Conservation (phyloP, 345 rosid species). For the Eucalyptus brandiana region DNA sequence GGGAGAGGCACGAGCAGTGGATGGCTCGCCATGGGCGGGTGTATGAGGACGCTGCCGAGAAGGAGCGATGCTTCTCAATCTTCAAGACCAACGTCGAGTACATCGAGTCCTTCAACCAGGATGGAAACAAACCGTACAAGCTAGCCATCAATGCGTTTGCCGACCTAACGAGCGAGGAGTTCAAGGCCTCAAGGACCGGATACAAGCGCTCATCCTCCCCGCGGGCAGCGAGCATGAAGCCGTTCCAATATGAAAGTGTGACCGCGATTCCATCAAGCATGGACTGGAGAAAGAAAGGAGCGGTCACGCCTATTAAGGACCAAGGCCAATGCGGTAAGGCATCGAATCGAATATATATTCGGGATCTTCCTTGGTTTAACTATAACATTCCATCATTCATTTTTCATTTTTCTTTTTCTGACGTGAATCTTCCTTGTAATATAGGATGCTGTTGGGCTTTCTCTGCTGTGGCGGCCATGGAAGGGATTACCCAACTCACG, state of each 20-base stretch:
- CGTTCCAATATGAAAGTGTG: not conserved
- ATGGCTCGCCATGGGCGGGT: not conserved
- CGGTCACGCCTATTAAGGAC: not conserved
- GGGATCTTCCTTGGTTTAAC: not conserved
- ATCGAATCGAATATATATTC: not conserved
- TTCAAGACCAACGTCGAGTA: slow-evolving; percentile 16
- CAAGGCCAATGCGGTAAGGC: not conserved
- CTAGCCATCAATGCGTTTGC: slow-evolving; percentile 20
- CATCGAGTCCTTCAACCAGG: slow-evolving; percentile 12
- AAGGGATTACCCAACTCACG: not conserved
- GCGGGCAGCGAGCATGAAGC: not conserved
- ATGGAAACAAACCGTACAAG: slow-evolving; percentile 3
- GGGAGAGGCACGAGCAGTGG: not conserved
- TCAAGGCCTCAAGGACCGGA: not conserved
- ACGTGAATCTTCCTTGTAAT: not conserved
- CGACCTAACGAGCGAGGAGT: slow-evolving; percentile 19
- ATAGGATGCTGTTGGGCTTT: slow-evolving; percentile 1
- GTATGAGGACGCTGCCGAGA: slow-evolving; percentile 7
- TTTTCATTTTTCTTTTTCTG: not conserved
- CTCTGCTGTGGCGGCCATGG: slow-evolving; percentile 1
- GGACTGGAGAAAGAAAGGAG: not conserved
- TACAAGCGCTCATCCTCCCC: not conserved
- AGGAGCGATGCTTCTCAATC: slow-evolving; percentile 8
- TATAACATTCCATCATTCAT: not conserved
- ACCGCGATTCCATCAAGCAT: not conserved